Evolutionary conservation across 1,139 yeast genomes (phyloP), one percentile per base, ranked within the genome.

Genomic region (Kodamaea suecica): DNA sequence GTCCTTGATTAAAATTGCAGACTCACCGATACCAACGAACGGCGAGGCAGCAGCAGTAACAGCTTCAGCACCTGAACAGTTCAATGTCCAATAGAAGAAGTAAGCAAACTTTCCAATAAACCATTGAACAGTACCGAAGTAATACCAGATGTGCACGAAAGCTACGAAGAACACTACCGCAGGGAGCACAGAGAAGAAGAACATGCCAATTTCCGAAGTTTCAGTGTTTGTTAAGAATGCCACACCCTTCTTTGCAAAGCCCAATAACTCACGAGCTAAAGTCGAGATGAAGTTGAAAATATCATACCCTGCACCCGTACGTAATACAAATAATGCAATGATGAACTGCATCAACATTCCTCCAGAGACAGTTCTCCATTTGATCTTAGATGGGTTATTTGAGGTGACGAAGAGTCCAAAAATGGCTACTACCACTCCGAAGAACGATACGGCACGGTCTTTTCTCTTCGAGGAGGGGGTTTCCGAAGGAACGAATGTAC

Each of bases 41-140:
- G 85, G 85, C 28, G 84, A 75, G 1, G 84, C 84, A 30, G 84
- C 81, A 9, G 83, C 83, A 23, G 79, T 80, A 34, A 78, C 74
- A 17, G 84, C 78, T 53, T 79, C 85, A 31, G 84, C 83, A 46
- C 85, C 85, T 21, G 79, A 70, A 12, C 77, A 76, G 43, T 67
- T 63, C 64, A 78, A 68, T 24, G 78, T 54, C 83, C 83, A 79
- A 64, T 72, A 76, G 63, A 79, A 78, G 48, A 78, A 69, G 50
- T 58, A 57, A 14, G 84, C 80, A 47, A 77, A 76, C 56, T 79
- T 79, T 31, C 70, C 70, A 43, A 79, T 70, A 29, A 63, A 66
- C 84, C 84, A 79, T 54, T 79, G 84, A 39, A 79, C 61, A 15
- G 73, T 60, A 16, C 83, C 84, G 57, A 65, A 73, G 59, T 78